Conservation (phyloP, 2,329 filamentous ascomycete species). For the Alternaria solani region DNA sequence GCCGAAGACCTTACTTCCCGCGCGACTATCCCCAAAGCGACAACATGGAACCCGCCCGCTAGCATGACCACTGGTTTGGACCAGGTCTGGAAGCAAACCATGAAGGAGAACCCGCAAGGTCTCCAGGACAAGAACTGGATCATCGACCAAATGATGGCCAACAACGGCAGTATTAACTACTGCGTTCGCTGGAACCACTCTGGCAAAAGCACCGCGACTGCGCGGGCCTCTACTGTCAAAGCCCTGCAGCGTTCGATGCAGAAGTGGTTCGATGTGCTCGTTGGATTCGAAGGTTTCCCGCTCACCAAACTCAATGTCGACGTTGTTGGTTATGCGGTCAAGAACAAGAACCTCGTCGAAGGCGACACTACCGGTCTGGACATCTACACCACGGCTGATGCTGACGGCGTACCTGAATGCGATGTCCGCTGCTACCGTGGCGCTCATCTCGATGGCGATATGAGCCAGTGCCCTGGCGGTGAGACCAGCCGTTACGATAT, state of each 20-base stretch:
- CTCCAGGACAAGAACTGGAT: conserved; percentile 43
- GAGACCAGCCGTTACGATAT: conserved; percentile 51
- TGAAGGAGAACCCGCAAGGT: conserved; percentile 33
- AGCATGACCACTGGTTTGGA: conserved; percentile 34
- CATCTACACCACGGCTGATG: conserved; percentile 55
- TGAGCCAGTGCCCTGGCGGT: conserved; percentile 52
- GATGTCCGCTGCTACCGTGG: conserved; percentile 54
- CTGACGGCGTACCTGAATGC: conserved; percentile 55
- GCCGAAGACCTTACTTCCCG: conserved; percentile 17
- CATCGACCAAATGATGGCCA: conserved; percentile 39
- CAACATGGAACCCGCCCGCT: conserved; percentile 34
- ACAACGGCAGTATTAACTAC: conserved; percentile 50
- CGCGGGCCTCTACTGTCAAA: conserved; percentile 50
- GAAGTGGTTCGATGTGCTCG: conserved; percentile 56
- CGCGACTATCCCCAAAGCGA: conserved; percentile 29
- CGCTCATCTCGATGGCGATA: conserved; percentile 55
- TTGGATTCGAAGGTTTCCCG: conserved; percentile 58
- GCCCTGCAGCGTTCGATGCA: conserved; percentile 49
- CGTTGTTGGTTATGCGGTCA: conserved; percentile 57
- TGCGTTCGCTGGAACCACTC: conserved; percentile 58
- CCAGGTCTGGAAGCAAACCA: conserved; percentile 36
- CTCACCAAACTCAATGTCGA: conserved; percentile 51
- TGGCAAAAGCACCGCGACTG: conserved; percentile 48
- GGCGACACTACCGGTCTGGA: conserved; percentile 47
- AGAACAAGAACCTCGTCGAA: conserved; percentile 49